Conservation (phyloP, 306 rosid genomes). For the Lathyrus oleraceus region DNA sequence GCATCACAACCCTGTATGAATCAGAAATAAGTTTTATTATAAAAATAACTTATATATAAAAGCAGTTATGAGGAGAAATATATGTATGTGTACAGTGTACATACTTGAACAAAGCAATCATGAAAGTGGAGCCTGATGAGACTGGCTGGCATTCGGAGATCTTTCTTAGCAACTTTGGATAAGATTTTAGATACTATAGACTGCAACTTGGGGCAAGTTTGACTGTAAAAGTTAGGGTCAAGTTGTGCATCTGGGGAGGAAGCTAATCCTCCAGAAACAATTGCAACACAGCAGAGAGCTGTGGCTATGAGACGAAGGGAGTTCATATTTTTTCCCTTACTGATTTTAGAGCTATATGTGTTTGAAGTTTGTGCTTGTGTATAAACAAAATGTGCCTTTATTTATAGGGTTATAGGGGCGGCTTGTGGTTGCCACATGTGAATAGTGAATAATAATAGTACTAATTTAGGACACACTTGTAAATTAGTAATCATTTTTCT, state of each 20-base stretch:
- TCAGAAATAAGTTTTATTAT: not conserved
- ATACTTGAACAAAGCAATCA: conserved; percentile 53
- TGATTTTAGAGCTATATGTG: not conserved
- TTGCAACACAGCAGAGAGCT: conserved; percentile 19
- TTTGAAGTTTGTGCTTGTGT: not conserved
- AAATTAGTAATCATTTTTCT: not conserved
- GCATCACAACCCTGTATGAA: conserved; percentile 11
- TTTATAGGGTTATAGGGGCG: not conserved
- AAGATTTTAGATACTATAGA: not conserved
- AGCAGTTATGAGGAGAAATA: too few relatives aligned
- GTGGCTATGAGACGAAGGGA: not conserved
- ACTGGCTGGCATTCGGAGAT: conserved; percentile 48
- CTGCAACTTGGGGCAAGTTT: not conserved
- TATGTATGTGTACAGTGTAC: not conserved
- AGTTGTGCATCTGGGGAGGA: conserved; percentile 39
- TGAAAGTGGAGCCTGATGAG: conserved; percentile 62
- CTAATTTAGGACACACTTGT: not conserved
- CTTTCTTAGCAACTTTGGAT: not conserved
- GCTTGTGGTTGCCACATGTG: not conserved
- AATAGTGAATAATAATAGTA: too few relatives aligned
- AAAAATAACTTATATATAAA: too few relatives aligned
- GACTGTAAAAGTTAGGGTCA: not conserved
- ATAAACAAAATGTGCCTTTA: not conserved
- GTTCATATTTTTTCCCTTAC: conserved; percentile 2
- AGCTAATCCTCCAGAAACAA: conserved; percentile 36